These are phyloP conservation scores for Kalanchoe fedtschenkoi DNA, from an alignment of 164 flowering plant species.

Conservation along the genomic window DNA sequence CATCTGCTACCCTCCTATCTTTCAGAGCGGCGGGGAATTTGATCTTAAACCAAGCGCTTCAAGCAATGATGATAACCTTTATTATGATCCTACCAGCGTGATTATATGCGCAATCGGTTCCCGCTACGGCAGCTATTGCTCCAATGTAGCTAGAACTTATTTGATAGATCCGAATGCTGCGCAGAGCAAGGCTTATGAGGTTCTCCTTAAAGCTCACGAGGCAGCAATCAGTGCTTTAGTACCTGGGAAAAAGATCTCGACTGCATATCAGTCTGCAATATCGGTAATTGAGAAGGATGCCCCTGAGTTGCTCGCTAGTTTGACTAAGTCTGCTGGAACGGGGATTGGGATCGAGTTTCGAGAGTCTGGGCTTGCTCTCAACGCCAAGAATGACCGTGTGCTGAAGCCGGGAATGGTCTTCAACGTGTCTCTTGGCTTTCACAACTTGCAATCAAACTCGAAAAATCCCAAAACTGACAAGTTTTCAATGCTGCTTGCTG, in stretches of 20 bases:
- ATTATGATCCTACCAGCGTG: constrained; percentile 63
- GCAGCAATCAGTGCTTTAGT: constrained; percentile 54
- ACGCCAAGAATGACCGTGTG: constrained; percentile 54
- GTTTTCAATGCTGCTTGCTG: constrained; percentile 55
- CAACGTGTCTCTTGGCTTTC: constrained; percentile 71
- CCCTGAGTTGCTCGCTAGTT: constrained; percentile 39
- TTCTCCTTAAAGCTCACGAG: constrained; percentile 70
- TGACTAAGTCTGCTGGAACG: constrained; percentile 71
- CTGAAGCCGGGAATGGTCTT: constrained; percentile 66
- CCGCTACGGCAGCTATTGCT: constrained; percentile 68
- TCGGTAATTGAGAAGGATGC: constrained; percentile 56
- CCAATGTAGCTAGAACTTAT: constrained; percentile 62
- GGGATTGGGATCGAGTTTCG: constrained; percentile 80
- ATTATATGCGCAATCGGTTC: constrained; percentile 69
- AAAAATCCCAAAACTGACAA: constrained; percentile 38
- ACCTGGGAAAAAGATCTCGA: constrained; percentile 45
- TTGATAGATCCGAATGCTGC: constrained; percentile 55
- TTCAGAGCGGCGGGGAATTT: constrained; percentile 76
- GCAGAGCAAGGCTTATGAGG: constrained; percentile 74
- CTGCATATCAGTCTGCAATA: constrained; percentile 49
- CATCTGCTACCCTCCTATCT: constrained; percentile 84
- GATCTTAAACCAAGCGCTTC: constrained; percentile 74
- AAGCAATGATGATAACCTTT: constrained; percentile 57
- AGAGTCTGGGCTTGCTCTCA: constrained; percentile 57
- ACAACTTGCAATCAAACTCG: constrained; percentile 42